Percentiles rank a stretch among this genome's conserved stretches.
Evolutionary conservation across 371 early-diverging fungal species (phyloP).

Genomic region (Mucor mucedo): DNA sequence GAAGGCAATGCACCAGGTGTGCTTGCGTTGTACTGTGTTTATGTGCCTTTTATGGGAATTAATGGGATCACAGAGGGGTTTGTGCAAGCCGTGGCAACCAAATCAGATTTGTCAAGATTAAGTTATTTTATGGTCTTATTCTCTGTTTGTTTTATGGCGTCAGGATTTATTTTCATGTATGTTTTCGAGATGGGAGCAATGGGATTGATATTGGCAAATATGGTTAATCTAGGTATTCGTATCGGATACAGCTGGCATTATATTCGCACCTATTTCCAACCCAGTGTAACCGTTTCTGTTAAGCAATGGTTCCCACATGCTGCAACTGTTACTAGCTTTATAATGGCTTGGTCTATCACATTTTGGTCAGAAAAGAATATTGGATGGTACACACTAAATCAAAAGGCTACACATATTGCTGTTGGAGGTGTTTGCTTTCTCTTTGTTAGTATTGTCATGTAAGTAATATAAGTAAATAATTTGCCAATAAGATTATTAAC

Average conservation of each 20-base stretch:
- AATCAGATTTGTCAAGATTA: conserved; percentile 61
- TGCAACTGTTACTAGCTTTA: conserved; percentile 51
- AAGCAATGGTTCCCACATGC: conserved; percentile 51
- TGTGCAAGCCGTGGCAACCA: conserved; percentile 83
- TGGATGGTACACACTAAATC: conserved; percentile 61
- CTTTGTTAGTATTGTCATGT: conserved; percentile 43
- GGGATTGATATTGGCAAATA: conserved; percentile 88
- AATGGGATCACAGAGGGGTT: conserved; percentile 96
- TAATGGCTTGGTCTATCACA: conserved; percentile 61
- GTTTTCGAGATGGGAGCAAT: conserved; percentile 67
- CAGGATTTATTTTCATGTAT: conserved; percentile 65
- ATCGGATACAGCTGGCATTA: conserved; percentile 77
- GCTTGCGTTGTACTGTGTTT: conserved; percentile 80
- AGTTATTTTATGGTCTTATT: conserved; percentile 80
- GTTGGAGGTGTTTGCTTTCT: conserved; percentile 60
- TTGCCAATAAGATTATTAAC: not conserved
- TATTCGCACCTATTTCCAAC: conserved; percentile 58
- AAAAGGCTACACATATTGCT: conserved; percentile 62
- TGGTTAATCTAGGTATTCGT: conserved; percentile 81
- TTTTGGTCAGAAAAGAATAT: conserved; percentile 56
- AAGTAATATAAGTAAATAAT: conserved; percentile 19
- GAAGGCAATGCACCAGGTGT: conserved; percentile 57
- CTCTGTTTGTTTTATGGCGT: conserved; percentile 71
- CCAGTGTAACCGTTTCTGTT: conserved; percentile 17
- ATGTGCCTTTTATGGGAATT: conserved; percentile 92